phyloP scores from a whole-genome alignment of 257 asterid species.

The Anisodus acutangulus region DNA sequence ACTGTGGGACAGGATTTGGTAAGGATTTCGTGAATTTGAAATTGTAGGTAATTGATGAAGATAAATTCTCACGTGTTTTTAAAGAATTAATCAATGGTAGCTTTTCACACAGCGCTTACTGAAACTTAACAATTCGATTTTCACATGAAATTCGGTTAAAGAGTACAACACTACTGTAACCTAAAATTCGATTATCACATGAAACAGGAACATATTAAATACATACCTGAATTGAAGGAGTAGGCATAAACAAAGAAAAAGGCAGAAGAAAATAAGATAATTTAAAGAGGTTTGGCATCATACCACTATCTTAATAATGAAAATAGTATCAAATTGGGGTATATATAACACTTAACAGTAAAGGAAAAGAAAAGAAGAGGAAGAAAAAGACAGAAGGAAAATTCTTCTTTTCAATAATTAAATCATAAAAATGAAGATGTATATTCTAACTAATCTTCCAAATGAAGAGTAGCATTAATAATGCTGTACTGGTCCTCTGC shows the following conservation, averaged over 20 bases:
- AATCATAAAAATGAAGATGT: background rate
- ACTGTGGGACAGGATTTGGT: background rate
- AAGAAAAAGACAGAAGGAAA: too few relatives aligned
- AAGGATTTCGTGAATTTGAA: background rate
- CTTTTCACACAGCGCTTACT: background rate
- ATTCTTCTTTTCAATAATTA: too few relatives aligned
- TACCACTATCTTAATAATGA: background rate
- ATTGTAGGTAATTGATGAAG: background rate
- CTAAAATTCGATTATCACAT: background rate
- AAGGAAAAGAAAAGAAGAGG: background rate
- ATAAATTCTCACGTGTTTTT: background rate
- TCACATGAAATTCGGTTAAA: background rate
- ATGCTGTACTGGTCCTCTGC: background rate
- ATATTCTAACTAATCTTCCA: background rate
- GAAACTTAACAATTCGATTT: background rate
- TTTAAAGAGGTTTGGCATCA: constrained; percentile 19
- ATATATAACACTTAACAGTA: background rate
- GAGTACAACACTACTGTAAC: background rate
- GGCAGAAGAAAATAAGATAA: constrained; percentile 1
- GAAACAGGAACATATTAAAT: background rate
- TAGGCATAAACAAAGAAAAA: background rate
- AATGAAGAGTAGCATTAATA: background rate
- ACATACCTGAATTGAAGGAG: background rate
- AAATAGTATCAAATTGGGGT: background rate
- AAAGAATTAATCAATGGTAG: background rate